phyloP scores from a whole-genome alignment of 176 grass and related monocot genomes.

The Pontederia paniculata region DNA sequence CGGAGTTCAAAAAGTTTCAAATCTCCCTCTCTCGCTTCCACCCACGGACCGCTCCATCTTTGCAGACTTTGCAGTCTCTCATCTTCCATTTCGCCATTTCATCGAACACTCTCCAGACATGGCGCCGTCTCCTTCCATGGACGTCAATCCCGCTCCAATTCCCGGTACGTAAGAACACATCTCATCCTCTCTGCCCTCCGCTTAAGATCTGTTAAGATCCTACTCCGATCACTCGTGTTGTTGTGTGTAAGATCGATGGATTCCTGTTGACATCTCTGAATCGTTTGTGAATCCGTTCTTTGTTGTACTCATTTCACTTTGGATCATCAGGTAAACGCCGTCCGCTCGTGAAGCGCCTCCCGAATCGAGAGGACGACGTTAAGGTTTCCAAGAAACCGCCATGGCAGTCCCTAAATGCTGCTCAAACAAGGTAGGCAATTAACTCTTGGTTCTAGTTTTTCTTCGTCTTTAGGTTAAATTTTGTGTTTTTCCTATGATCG shows the following conservation, averaged over 20 bases:
- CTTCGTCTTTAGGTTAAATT: not conserved
- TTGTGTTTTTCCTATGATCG: not conserved
- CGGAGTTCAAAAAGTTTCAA: slow-evolving; percentile 15
- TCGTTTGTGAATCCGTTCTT: too few species aligned
- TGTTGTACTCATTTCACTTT: too few species aligned
- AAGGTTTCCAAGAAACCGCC: slow-evolving; percentile 21
- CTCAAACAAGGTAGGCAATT: slow-evolving; percentile 13
- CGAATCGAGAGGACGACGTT: slow-evolving; percentile 4
- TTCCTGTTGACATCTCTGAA: too few species aligned
- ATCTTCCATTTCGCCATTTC: not conserved
- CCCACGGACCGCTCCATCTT: not conserved
- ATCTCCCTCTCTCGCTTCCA: not conserved
- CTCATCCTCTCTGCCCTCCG: not conserved
- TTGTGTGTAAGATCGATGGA: not conserved
- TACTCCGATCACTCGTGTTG: not conserved
- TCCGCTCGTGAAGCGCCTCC: not conserved
- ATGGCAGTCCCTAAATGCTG: not conserved
- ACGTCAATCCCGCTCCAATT: slow-evolving; percentile 33
- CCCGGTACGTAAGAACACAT: slow-evolving; percentile 21
- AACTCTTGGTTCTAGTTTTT: not conserved
- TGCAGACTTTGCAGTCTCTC: not conserved
- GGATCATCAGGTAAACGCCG: slow-evolving; percentile 5
- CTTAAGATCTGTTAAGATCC: not conserved
- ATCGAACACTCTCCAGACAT: not conserved
- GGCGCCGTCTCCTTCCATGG: slow-evolving; percentile 13